Base-by-base conservation (phyloP, 495 filamentous ascomycete genomes). In the Neurospora intermedia region DNA sequence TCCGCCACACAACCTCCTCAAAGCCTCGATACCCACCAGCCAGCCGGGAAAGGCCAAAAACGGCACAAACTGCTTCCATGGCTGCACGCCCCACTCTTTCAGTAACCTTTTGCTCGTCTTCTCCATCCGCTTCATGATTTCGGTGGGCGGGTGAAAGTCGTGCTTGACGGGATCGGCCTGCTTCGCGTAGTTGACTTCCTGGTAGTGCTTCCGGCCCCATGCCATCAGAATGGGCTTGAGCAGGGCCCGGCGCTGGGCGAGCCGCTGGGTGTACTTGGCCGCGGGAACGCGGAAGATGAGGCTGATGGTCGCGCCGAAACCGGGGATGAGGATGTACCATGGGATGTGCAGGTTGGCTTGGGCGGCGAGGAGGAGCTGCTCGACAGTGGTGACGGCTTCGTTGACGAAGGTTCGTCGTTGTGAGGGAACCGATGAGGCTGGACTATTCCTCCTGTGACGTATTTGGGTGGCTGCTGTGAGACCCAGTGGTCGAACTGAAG, bases 291-390 rank as follows among this genome's bases (percentile, higher is more conserved):
- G 88, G 75, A 91, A 77, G 42, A 83, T 70, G 41, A 85, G 82
- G 71, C 90, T 89, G 69, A 95, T 82, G 69, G 87, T 45, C 4
- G 93, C 71, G 2, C 93, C 91, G 1, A 91, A 84, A 71, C 92
- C 83, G 0, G 94, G 93, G 71, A 97, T 87, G 38, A 89, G 86
- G 10, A 87, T 76, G 69, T 80, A 89, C 93, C 93, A 97, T 74
- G 93, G 88, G 4, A 91, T 85, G 66, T 84, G 82, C 38, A 87
- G 88, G 75, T 83, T 16, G 41, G 77, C 76, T 79, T 96, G 93
- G 3, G 94, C 76, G 59, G 81, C 76, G n/a, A 89, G 82, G 69
- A 96, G 82, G 59, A 90, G 76, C 70, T 81, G 76, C 42, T 90
- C 85, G 20, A 91, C 86, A 73, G 81, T 76, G 43, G 85, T 79